phyloP scores from a whole-genome alignment of 306 rosid species.

The Arachis stenosperma region DNA sequence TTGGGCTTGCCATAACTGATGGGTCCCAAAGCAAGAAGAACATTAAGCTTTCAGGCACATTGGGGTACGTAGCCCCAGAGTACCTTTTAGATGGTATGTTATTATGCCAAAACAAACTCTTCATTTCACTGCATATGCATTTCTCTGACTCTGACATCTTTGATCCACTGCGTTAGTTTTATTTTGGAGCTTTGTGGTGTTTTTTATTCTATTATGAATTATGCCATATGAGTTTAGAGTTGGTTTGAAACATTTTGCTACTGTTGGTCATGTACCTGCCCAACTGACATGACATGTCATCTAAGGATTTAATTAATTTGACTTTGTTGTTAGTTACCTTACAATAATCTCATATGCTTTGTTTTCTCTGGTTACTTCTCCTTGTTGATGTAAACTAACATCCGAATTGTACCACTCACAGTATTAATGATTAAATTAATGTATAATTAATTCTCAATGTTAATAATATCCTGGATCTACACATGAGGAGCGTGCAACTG shows the following conservation, averaged over 20 bases:
- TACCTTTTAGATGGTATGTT: slow-evolving; percentile 90
- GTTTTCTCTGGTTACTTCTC: slow-evolving; percentile 13
- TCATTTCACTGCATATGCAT: slow-evolving; percentile 37
- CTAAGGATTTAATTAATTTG: slow-evolving; percentile 24
- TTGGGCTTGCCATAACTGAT: slow-evolving; percentile 83
- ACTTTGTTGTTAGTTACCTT: slow-evolving; percentile 17
- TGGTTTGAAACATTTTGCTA: slow-evolving; percentile 43
- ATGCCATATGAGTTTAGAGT: slow-evolving; percentile 35
- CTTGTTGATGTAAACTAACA: not conserved
- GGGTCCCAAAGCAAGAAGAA: slow-evolving; percentile 80
- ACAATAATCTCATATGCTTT: slow-evolving; percentile 17
- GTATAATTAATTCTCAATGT: not conserved
- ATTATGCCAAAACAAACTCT: slow-evolving; percentile 39
- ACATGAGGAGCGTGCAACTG: not conserved
- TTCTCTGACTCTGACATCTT: slow-evolving; percentile 39
- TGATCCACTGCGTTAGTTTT: slow-evolving; percentile 39
- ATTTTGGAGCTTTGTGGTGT: slow-evolving; percentile 40
- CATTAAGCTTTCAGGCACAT: slow-evolving; percentile 87
- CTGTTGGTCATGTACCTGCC: slow-evolving; percentile 44
- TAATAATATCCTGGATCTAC: not conserved
- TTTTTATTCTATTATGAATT: slow-evolving; percentile 17
- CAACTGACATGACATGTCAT: slow-evolving; percentile 27
- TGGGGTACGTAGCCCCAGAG: slow-evolving; percentile 96
- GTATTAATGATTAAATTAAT: not conserved
- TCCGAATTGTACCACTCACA: not conserved